Evolutionary conservation across 1,284 basidiomycete genomes (phyloP).

Genomic region (Ganoderma lingzhi): DNA sequence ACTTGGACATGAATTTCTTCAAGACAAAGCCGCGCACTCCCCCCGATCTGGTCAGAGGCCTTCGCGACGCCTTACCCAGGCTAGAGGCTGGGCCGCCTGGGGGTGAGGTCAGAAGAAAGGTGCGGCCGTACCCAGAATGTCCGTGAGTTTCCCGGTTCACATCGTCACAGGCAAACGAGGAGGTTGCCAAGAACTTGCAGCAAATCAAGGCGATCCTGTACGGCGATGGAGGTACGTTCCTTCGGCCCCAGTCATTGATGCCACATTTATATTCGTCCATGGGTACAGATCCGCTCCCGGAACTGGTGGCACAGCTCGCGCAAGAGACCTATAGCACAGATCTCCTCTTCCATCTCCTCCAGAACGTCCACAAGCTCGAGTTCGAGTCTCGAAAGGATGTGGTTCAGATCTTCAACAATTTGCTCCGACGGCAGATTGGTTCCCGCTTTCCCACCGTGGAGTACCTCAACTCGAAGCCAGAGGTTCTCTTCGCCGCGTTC

Average conservation of each 20-base stretch:
- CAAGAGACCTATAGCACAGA: slow-evolving; percentile 96
- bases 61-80: slow-evolving; percentile 81
- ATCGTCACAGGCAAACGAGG: slow-evolving; percentile 78
- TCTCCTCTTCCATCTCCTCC: slow-evolving; percentile 83
- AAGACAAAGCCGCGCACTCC: slow-evolving; percentile 89
- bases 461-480: slow-evolving; percentile 85
- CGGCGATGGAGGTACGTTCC: slow-evolving; percentile 80
- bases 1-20: slow-evolving; percentile 88
- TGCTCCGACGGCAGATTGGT: slow-evolving; percentile 96
- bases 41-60: slow-evolving; percentile 81
- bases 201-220: slow-evolving; percentile 89
- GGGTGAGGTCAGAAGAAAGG: slow-evolving; percentile 82
- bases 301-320: slow-evolving; percentile 90
- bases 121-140: slow-evolving; percentile 39
- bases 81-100: slow-evolving; percentile 80
- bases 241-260: slow-evolving; percentile 22
- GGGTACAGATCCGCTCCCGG: slow-evolving; percentile 77
- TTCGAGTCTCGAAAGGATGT: slow-evolving; percentile 98
- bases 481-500: slow-evolving; percentile 90
- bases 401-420: slow-evolving; percentile 95
- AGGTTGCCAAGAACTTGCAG: slow-evolving; percentile 88
- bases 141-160: slow-evolving; percentile 12
- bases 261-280: slow-evolving; percentile 14
- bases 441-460: slow-evolving; percentile 95
- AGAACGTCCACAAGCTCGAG: slow-evolving; percentile 88